Base-by-base conservation (phyloP, 441 rosid species). In the Gossypium gossypioides region DNA sequence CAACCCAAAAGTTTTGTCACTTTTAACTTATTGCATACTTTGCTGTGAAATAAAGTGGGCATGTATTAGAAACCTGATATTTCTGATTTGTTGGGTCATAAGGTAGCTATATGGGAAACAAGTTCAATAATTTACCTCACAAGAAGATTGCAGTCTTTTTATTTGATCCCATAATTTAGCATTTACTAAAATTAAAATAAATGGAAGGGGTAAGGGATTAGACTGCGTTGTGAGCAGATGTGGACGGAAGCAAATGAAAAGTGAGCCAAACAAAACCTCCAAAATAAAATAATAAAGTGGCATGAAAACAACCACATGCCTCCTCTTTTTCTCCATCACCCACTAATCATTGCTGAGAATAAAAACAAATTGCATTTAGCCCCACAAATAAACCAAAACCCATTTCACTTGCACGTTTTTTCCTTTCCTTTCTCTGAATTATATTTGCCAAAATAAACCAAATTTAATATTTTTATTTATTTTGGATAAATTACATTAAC, bases 281-380 rank as follows among this genome's bases (percentile, higher is more conserved):
- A 16, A 5, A 32, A 58, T 22, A 70, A 42, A n/a, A 57, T 22
- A 34, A 59, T 78, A 80, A 76, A 71, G 78, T 61, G 81, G 15
- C 24, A 60, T 75, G 79, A 73, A 81, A 76, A 75, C 77, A 76
- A 69, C 76, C 80, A 76, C 79, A 75, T 80, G 82, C 74, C 51
- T 79, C 55, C 48, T 72, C 29, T 37, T 44, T 6, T 25, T 42
- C 18, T 58, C 42, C 13, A 22, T 69, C 79, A 78, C 80, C 85
- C 80, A 69, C 83, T 78, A 82, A 84, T 81, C 83, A 84, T 85
- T 85, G 79, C 72, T 72, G 42, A 68, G 42, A 81, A 78, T 76
- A 76, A 69, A 77, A 80, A 69, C 87, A 83, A 84, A 80, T 71
- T 72, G 60, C 75, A 21, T 27, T 63, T 7, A 68, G 2, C 42